Evolutionary conservation across 768 basidiomycete genomes (phyloP), one percentile per base, ranked within the genome.

Genomic region (Sporobolomyces roseus): DNA sequence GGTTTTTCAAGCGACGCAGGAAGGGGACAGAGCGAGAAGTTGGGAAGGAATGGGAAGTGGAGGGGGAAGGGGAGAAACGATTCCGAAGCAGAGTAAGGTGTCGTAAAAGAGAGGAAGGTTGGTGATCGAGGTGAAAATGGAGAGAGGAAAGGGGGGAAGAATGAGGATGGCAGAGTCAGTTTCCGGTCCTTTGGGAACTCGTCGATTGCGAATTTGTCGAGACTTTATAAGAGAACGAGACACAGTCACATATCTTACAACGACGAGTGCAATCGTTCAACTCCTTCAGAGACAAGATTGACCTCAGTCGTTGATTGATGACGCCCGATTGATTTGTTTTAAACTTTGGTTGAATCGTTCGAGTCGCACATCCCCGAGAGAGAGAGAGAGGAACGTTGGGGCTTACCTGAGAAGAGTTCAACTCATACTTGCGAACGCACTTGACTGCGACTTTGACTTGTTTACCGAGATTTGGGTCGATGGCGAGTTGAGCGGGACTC

Each of bases 371-470:
- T 17, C 33, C 29, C 9, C 12, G 38, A 25, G 48, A 59, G 36
- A 32, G 32, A 2, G 33, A n/a, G 21, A 17, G 38, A 35, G 23
- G 10, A 33, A 43, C 33, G n/a, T 6, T n/a, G 25, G 16, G 56
- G 32, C 89, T 85, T 78, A 93, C 93, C 87, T 96, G 93, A 12
- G 87, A 87, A 41, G 89, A 85, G 77, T 88, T 93, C 60, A 96
- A 82, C 77, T 96, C 93, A 75, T 84, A 91, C 79, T 94, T 96
- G 73, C 93, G 89, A 66, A 96, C 93, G 49, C 92, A 88, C 79
- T 96, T 96, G 81, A 96, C 91, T 88, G 77, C 50, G 36, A 77
- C 68, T 63, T 74, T 72, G 50, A 93, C 88, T 78, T 86, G 88
- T 75, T 86, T 83, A 48, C 87, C 86, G 16, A 86, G 87, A 43